Evolutionary conservation across 345 rosid genomes (phyloP).

Genomic region (Arabis hirsuta): DNA sequence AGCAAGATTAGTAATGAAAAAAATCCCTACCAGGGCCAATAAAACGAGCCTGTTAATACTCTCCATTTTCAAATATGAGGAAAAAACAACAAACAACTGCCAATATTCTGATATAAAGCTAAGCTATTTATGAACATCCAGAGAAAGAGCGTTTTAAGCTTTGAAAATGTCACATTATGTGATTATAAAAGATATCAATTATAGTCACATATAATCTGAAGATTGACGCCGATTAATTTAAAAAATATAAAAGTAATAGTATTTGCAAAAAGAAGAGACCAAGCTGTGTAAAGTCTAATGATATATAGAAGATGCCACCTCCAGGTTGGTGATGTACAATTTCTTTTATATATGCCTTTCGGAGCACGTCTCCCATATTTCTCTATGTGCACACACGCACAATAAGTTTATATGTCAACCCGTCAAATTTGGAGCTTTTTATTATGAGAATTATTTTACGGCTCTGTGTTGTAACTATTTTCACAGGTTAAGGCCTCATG

Average conservation of each 20-base stretch:
- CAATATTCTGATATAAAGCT: not conserved
- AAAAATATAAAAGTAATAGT: not conserved
- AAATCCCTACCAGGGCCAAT: not conserved
- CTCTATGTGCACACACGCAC: too few relatives aligned
- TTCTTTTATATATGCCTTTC: constrained; percentile 2
- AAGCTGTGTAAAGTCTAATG: constrained; percentile 13
- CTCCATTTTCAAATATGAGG: not conserved
- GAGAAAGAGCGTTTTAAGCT: not conserved
- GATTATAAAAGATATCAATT: too few relatives aligned
- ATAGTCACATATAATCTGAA: not conserved
- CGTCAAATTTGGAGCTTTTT: too few relatives aligned
- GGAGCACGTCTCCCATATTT: constrained; percentile 27
- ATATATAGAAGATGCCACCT: not conserved
- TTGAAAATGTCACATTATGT: too few relatives aligned
- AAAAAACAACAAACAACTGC: not conserved
- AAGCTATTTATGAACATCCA: not conserved
- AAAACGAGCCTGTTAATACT: not conserved
- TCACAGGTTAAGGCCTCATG: too few relatives aligned
- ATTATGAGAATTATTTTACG: too few relatives aligned
- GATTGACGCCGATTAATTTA: not conserved
- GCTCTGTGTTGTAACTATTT: not conserved
- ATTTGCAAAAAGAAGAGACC: constrained; percentile 16
- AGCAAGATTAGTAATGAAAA: not conserved
- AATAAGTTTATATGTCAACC: too few relatives aligned
- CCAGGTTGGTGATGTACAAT: constrained; percentile 8